Conservation (phyloP, 1,284 basidiomycete genomes). For the Fomitiporia mediterranea region DNA sequence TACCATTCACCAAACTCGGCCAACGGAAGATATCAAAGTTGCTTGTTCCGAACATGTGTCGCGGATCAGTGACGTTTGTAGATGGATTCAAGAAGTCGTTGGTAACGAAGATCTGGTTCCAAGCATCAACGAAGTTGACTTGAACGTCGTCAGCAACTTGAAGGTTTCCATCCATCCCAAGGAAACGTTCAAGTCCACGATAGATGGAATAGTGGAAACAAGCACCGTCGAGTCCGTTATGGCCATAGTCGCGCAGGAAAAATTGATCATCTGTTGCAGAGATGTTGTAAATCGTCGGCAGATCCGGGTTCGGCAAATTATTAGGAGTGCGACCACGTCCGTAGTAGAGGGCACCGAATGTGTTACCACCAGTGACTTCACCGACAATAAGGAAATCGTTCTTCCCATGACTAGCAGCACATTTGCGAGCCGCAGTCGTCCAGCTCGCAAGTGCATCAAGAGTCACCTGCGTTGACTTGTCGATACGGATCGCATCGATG, state of each 20-base stretch:
- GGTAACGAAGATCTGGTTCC: conserved; percentile 85
- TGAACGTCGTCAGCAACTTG: conserved; percentile 81
- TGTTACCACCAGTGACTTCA: conserved; percentile 92
- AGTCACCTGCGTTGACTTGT: conserved; percentile 89
- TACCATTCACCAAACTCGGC: conserved; percentile 82
- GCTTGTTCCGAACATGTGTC: conserved; percentile 84
- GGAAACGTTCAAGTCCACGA: conserved; percentile 75
- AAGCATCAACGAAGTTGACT: conserved; percentile 77
- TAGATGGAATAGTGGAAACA: conserved; percentile 94
- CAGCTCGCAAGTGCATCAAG: conserved; percentile 75
- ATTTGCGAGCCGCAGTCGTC: conserved; percentile 67
- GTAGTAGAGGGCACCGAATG: conserved; percentile 80
- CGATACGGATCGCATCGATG: conserved; percentile 89
- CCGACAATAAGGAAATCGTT: conserved; percentile 86
- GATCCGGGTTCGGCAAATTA: conserved; percentile 55
- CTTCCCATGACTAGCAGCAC: conserved; percentile 70
- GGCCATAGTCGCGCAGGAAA: conserved; percentile 67
- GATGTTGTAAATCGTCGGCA: conserved; percentile 64
- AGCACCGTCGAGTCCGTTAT: conserved; percentile 67
- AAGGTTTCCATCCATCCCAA: conserved; percentile 91
- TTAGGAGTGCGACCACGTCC: conserved; percentile 82
- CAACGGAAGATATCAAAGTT: conserved; percentile 94
- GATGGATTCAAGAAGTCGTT: conserved; percentile 81
- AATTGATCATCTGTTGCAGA: conserved; percentile 58
- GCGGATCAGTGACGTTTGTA: conserved; percentile 67